A percentile compares a stretch with the other conserved stretches of the same genome.
phyloP scores from a whole-genome alignment of 2,329 filamentous ascomycete genomes.

The Drechslera avenae region DNA sequence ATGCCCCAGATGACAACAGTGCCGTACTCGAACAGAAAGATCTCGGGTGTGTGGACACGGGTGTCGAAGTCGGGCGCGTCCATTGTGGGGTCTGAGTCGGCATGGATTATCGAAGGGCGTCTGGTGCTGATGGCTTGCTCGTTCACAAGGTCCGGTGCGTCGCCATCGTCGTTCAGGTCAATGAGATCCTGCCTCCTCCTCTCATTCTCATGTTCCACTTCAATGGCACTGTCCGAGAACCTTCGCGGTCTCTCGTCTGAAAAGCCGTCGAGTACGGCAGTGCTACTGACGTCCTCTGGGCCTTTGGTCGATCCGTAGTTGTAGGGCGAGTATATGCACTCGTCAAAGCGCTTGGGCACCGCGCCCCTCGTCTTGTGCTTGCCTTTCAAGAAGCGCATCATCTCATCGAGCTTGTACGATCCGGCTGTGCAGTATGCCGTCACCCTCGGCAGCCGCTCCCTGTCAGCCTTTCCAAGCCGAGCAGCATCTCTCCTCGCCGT shows the following conservation, averaged over 20 bases:
- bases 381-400: constrained; percentile 91
- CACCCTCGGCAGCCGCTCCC: constrained; percentile 83
- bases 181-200: constrained; percentile 66
- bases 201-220: constrained; percentile 65
- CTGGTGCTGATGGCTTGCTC: constrained; percentile 32
- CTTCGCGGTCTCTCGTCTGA: constrained; percentile 61
- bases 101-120: constrained; percentile 34
- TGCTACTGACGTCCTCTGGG: constrained; percentile 43
- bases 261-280: constrained; percentile 36
- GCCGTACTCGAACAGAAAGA: constrained; percentile 96
- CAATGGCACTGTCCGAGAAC: constrained; percentile 74
- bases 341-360: constrained; percentile 90
- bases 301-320: constrained; percentile 65
- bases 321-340: constrained; percentile 96
- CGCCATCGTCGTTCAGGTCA: constrained; percentile 58
- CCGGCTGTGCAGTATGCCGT: constrained; percentile 97
- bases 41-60: constrained; percentile 86
- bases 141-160: constrained; percentile 32
- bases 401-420: constrained; percentile 84
- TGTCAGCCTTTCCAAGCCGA: constrained; percentile 88
- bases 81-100: constrained; percentile 40
- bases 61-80: constrained; percentile 77
- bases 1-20: constrained; percentile 99
- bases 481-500: constrained; percentile 91
- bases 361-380: constrained; percentile 76